Evolutionary conservation across 495 filamentous ascomycete genomes (phyloP).

Genomic region (Neurospora tetraspora): DNA sequence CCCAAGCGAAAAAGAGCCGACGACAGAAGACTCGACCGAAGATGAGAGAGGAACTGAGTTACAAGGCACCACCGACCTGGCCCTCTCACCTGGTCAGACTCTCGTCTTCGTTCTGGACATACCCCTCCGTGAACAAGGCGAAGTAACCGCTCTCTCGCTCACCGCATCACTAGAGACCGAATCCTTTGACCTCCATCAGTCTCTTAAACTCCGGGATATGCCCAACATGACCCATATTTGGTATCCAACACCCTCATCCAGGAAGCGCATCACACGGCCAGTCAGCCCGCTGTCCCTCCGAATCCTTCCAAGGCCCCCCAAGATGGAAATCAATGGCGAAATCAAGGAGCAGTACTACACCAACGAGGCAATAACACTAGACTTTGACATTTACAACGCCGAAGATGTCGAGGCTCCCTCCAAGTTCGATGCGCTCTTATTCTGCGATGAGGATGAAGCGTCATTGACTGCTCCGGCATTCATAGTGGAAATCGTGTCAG

Average conservation of each 20-base stretch:
- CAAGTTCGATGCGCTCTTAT: slow-evolving; percentile 55
- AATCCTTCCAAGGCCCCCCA: slow-evolving; percentile 83
- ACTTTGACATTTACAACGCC: slow-evolving; percentile 64
- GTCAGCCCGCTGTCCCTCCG: slow-evolving; percentile 43
- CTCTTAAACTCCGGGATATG: slow-evolving; percentile 41
- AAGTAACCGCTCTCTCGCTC: slow-evolving; percentile 55
- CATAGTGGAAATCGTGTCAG: slow-evolving; percentile 30
- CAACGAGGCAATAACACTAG: slow-evolving; percentile 60
- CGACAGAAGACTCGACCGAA: slow-evolving; percentile 20
- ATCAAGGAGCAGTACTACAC: slow-evolving; percentile 67
- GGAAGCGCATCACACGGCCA: slow-evolving; percentile 37
- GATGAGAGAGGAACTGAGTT: slow-evolving; percentile 20
- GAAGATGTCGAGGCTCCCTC: slow-evolving; percentile 73
- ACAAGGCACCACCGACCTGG: slow-evolving; percentile 53
- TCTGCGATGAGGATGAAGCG: slow-evolving; percentile 40
- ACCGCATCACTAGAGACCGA: slow-evolving; percentile 52
- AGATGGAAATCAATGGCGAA: slow-evolving; percentile 63
- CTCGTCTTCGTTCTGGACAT: slow-evolving; percentile 62
- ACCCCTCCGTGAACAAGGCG: slow-evolving; percentile 70
- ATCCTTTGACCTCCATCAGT: slow-evolving; percentile 58
- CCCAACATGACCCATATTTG: slow-evolving; percentile 35
- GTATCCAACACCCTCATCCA: slow-evolving; percentile 42
- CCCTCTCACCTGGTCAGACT: slow-evolving; percentile 54
- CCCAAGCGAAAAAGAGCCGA: slow-evolving; percentile 11
- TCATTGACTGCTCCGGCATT: slow-evolving; percentile 28